These are phyloP conservation scores for Malus sieversii DNA, from an alignment of 306 rosid species.

Conservation along the genomic window DNA sequence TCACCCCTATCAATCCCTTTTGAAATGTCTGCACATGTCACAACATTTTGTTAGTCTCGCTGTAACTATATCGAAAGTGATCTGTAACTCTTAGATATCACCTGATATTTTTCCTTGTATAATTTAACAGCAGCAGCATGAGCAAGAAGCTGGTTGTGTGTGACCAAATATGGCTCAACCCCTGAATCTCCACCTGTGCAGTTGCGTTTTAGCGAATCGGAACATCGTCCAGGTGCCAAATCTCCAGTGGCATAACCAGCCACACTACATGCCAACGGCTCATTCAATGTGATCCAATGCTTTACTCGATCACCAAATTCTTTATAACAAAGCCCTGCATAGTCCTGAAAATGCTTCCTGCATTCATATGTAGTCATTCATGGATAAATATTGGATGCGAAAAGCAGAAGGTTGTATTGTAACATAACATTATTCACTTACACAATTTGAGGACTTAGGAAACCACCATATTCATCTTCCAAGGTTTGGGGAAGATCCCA, in stretches of 20 bases:
- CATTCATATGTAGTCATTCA: neutral
- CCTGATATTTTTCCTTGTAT: slow-evolving; percentile 43
- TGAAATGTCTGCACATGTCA: slow-evolving; percentile 30
- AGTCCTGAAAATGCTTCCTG: slow-evolving; percentile 26
- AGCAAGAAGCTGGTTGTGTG: slow-evolving; percentile 40
- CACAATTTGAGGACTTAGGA: slow-evolving; percentile 37
- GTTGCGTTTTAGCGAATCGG: slow-evolving; percentile 25
- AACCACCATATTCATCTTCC: slow-evolving; percentile 52
- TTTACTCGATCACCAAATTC: slow-evolving; percentile 37
- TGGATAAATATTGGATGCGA: too few species aligned
- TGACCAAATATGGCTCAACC: slow-evolving; percentile 34
- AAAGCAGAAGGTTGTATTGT: neutral
- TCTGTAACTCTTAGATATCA: neutral
- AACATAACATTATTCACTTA: slow-evolving; percentile 3
- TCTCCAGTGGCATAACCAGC: slow-evolving; percentile 21
- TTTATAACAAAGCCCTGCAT: slow-evolving; percentile 25
- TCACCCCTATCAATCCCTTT: slow-evolving; percentile 48
- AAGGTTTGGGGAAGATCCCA: slow-evolving; percentile 61
- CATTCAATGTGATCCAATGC: slow-evolving; percentile 34
- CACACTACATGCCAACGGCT: slow-evolving; percentile 25
- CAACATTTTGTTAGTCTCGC: neutral
- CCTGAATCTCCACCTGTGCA: slow-evolving; percentile 40
- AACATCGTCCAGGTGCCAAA: slow-evolving; percentile 37
- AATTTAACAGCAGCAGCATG: slow-evolving; percentile 39
- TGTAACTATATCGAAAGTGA: neutral